A percentile compares a stretch with the other conserved stretches of the same genome.
Evolutionary conservation across 73 alveolate genomes (phyloP).

Genomic region (Effrenium voratum): DNA sequence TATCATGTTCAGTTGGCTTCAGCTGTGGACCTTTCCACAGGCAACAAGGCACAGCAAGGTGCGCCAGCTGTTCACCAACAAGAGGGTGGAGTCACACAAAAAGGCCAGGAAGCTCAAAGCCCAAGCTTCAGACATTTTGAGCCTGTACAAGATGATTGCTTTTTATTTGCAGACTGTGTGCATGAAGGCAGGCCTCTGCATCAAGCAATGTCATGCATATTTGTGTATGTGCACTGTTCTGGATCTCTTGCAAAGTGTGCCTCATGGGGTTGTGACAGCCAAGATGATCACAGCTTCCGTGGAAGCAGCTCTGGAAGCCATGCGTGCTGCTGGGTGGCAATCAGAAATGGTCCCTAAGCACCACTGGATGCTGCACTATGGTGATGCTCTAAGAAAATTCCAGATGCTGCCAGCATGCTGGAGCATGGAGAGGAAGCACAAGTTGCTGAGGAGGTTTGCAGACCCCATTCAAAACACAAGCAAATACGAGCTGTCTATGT

Average conservation of each 20-base stretch:
- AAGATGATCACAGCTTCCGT: background rate
- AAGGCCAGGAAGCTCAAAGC: background rate
- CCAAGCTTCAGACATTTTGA: background rate
- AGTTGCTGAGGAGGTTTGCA: background rate
- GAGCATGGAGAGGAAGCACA: constrained; percentile 45
- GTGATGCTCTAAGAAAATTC: background rate
- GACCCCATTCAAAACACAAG: background rate
- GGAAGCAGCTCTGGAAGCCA: background rate
- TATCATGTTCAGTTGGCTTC: background rate
- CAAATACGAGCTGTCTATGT: background rate
- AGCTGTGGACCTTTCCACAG: background rate
- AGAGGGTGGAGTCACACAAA: background rate
- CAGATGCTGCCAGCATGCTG: background rate
- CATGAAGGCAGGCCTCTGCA: background rate
- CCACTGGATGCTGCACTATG: background rate
- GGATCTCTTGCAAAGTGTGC: background rate
- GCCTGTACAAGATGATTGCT: background rate
- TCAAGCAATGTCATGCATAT: background rate
- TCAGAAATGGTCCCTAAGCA: background rate
- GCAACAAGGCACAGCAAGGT: background rate
- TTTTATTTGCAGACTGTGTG: background rate
- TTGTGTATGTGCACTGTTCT: background rate
- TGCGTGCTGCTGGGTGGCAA: background rate
- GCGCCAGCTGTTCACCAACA: background rate
- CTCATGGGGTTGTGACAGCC: background rate